phyloP scores from a whole-genome alignment of 2,329 filamentous ascomycete species.

The Claviceps lovelessii region DNA sequence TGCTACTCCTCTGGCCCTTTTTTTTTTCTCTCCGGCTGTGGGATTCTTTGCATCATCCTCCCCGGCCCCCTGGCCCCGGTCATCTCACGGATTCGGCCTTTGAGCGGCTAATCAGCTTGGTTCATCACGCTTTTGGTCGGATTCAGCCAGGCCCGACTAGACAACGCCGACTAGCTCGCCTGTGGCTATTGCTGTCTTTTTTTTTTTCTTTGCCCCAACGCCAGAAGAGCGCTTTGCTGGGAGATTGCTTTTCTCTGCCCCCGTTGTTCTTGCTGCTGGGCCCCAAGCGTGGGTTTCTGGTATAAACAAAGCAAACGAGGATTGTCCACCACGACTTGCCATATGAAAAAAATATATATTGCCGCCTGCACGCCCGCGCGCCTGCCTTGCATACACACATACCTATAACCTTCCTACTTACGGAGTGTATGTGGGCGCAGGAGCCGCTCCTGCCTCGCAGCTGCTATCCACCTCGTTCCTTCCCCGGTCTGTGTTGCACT shows the following conservation, averaged over 20 bases:
- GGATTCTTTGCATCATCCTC: neutral
- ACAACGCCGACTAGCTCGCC: neutral
- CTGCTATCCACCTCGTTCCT: conserved; percentile 1
- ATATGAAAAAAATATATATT: neutral
- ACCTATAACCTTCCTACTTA: too few relatives aligned
- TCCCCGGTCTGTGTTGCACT: neutral
- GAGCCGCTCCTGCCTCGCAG: neutral
- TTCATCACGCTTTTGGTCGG: neutral
- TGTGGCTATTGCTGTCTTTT: neutral
- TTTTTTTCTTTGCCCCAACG: too few relatives aligned
- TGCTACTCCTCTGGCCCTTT: neutral
- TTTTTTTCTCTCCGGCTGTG: neutral
- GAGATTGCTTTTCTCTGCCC: neutral
- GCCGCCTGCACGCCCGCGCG: neutral
- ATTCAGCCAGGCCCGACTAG: neutral
- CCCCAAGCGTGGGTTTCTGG: neutral
- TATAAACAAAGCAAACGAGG: neutral
- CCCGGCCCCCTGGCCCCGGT: neutral
- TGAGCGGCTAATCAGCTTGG: neutral
- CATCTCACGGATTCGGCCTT: neutral
- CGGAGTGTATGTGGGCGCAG: neutral
- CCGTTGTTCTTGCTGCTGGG: neutral
- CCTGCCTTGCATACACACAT: too few relatives aligned
- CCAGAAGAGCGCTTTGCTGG: neutral
- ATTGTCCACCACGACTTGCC: neutral